Conservation (phyloP, 345 rosid species). For the Salix suchowensis region DNA sequence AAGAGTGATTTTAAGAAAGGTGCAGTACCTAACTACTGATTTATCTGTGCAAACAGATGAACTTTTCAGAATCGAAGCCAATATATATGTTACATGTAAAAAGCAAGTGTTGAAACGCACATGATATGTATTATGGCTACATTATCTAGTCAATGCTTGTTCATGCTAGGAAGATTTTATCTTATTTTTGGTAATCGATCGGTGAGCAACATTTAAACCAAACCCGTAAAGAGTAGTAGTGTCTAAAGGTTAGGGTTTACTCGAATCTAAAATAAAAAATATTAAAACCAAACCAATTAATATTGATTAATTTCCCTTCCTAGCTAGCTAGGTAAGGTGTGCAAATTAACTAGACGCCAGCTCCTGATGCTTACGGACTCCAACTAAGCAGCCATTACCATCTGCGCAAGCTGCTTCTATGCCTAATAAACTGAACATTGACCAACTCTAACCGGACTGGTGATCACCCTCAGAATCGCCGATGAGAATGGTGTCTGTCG, state of each 20-base stretch:
- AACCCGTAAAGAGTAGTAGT: neutral
- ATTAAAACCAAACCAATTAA: too few relatives aligned
- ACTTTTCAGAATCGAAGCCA: neutral
- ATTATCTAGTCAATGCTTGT: too few relatives aligned
- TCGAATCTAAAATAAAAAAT: too few relatives aligned
- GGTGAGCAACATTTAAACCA: neutral
- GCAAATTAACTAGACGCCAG: neutral
- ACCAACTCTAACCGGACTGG: neutral
- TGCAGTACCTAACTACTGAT: neutral
- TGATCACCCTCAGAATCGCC: neutral
- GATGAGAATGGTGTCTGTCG: neutral
- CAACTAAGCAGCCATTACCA: neutral
- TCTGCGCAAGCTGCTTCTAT: neutral
- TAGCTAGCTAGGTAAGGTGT: too few relatives aligned
- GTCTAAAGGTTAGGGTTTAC: too few relatives aligned
- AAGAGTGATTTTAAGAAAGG: neutral
- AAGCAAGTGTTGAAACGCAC: neutral
- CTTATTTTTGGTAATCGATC: neutral
- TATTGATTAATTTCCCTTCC: too few relatives aligned
- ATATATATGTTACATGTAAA: neutral
- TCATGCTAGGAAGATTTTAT: too few relatives aligned
- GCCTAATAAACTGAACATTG: neutral
- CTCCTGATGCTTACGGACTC: neutral
- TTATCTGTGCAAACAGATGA: neutral
- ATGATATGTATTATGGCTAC: neutral